These are phyloP conservation scores for Sapria himalayana DNA, from an alignment of 345 rosid genomes.

Conservation along the genomic window DNA sequence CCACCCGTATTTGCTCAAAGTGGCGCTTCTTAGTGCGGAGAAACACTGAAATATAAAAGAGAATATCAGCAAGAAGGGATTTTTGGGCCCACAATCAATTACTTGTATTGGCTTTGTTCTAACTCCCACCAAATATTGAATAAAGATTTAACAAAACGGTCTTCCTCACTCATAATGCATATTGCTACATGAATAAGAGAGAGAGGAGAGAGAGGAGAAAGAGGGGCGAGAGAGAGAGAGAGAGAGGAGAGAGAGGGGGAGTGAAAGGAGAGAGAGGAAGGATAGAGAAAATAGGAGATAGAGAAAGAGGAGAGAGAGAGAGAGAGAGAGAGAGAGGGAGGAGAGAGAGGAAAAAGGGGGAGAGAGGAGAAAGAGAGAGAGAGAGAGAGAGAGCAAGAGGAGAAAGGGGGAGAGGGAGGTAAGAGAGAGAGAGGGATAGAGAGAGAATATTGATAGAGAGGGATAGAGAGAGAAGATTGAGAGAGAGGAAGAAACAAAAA, in stretches of 20 bases:
- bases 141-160: too few relatives aligned
- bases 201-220: not conserved
- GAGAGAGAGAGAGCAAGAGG: not conserved
- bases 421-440: not conserved
- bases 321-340: not conserved
- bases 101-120: too few relatives aligned
- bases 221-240: not conserved
- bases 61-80: too few relatives aligned
- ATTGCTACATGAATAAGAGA: too few relatives aligned
- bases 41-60: conserved; percentile 32
- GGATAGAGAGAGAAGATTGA: too few relatives aligned
- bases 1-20: conserved; percentile 54
- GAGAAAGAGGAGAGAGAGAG: not conserved
- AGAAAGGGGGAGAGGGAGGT: not conserved
- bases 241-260: not conserved
- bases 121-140: too few relatives aligned
- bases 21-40: conserved; percentile 43
- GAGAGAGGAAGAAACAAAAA: too few relatives aligned
- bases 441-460: not conserved
- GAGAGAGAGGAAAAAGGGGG: not conserved
- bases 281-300: not conserved
- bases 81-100: too few relatives aligned
- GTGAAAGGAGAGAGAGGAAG: too few relatives aligned
- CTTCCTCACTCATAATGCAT: too few relatives aligned
- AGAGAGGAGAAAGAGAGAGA: not conserved